Base-by-base conservation (phyloP, 2,329 filamentous ascomycete species). In the Colletotrichum spinosum region DNA sequence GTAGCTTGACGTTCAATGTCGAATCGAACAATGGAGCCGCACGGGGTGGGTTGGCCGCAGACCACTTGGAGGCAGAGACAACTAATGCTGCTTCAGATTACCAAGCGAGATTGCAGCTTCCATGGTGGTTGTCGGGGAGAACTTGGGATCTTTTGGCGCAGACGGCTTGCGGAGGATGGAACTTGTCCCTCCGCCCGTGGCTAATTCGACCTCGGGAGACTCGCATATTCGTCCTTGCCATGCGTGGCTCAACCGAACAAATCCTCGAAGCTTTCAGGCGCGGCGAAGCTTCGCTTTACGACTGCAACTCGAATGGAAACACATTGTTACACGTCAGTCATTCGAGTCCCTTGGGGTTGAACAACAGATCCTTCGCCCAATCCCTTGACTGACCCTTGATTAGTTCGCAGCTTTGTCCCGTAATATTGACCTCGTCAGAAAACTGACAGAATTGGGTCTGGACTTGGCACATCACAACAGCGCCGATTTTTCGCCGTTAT, bases 401-500 rank as follows among this genome's bases (percentile, higher is more conserved):
- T 44, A 52, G 33, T 1, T 2, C 2, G 39, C 48, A 12, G 1
- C 25, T 6, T 44, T 2, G 7, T n/a, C 15, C 41, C 6, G 2
- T 12, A 5, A 12, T n/a, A 2, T 15, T 12, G 8, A 13, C 12
- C 13, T 44, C 13, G 11, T 44, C 5, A 44, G 15, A 44, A 15
- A 13, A 8, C 41, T 44, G 6, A 15, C 9, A 2, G 12, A 8
- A 15, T 4, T 44, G 41, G 41, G 41, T 6, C 4, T 44, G 8
- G 15, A 15, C 41, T 6, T 44, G 2, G 41, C 2, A 8, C 6
- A 15, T 3, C 6, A 13, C 1, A 12, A 34, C 15, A 9, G 3
- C 6, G 3, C 0, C 8, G 0, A 3, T 3, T 1, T 0, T 0
- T 11, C 2, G 6, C 39, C 39, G 2, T 7, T 33, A 8, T 2